Percentiles rank a stretch among this genome's conserved stretches.
Evolutionary conservation across 2,329 filamentous ascomycete genomes (phyloP).

Genomic region (Diaporthe australafricana): DNA sequence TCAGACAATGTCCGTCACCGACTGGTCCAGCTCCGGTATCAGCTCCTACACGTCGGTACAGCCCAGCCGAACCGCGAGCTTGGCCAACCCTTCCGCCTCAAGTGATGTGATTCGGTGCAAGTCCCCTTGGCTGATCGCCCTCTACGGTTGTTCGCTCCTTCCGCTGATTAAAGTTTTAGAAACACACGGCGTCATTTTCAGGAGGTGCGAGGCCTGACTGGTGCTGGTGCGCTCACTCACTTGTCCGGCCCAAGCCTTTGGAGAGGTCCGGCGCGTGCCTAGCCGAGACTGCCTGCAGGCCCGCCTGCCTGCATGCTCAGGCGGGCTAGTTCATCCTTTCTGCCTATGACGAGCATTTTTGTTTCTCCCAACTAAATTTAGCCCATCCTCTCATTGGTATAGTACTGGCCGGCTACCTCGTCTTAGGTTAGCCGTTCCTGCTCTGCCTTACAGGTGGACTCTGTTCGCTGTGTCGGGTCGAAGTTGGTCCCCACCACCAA

Average conservation of each 20-base stretch:
- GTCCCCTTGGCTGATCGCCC: background rate
- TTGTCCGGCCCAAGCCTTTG: constrained; percentile 12
- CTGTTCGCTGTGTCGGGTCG: no score
- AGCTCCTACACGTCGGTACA: background rate
- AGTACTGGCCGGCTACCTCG: background rate
- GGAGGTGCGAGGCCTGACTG: background rate
- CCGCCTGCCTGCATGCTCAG: background rate
- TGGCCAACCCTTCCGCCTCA: no score
- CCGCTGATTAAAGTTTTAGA: background rate
- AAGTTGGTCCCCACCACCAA: background rate
- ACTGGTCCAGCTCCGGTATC: constrained; percentile 11
- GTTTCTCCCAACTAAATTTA: background rate
- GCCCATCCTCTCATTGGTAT: background rate
- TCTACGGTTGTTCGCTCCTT: background rate
- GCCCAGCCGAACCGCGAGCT: background rate
- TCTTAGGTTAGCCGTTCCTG: background rate
- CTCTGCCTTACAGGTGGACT: background rate
- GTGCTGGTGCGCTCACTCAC: background rate
- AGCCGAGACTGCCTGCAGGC: constrained; percentile 4
- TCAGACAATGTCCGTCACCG: constrained; percentile 24
- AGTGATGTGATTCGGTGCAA: background rate
- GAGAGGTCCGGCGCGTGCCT: constrained; percentile 23
- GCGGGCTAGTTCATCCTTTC: constrained; percentile 13
- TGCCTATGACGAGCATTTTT: background rate
- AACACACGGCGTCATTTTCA: background rate